These are phyloP conservation scores for Pseudofabraea citricarpa DNA, from an alignment of 2,329 filamentous ascomycete species.

Conservation along the genomic window DNA sequence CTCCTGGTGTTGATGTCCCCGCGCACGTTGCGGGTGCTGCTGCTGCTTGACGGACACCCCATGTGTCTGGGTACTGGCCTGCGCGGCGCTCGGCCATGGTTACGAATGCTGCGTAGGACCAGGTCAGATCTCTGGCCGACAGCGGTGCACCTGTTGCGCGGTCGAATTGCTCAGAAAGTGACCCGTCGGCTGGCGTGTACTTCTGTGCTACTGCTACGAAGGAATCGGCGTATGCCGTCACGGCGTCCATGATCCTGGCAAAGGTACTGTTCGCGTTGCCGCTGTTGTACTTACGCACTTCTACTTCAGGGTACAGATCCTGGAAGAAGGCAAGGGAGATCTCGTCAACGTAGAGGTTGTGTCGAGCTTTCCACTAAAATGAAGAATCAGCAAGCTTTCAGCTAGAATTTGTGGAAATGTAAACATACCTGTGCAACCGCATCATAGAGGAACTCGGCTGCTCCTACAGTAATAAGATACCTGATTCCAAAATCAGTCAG, in stretches of 20 bases:
- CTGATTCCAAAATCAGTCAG: constrained; percentile 7
- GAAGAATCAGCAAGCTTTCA: too few species aligned
- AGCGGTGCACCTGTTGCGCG: constrained; percentile 46
- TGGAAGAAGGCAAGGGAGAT: constrained; percentile 68
- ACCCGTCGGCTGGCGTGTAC: constrained; percentile 52
- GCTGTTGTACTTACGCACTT: constrained; percentile 58
- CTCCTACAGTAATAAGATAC: constrained; percentile 68
- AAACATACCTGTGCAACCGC: constrained; percentile 68
- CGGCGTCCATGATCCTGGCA: constrained; percentile 41
- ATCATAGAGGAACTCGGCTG: constrained; percentile 76
- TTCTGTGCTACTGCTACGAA: constrained; percentile 43
- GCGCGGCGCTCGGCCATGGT: constrained; percentile 53
- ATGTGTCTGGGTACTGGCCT: constrained; percentile 48
- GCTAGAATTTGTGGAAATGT: too few species aligned
- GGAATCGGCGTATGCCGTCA: constrained; percentile 58
- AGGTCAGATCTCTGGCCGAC: constrained; percentile 65
- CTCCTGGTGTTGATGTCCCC: constrained; percentile 39
- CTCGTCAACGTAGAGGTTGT: constrained; percentile 57
- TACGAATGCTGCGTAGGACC: constrained; percentile 68
- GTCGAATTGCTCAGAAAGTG: constrained; percentile 62
- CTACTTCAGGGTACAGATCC: constrained; percentile 54
- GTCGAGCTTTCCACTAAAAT: constrained; percentile 59
- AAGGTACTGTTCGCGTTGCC: constrained; percentile 53
- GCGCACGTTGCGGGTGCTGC: constrained; percentile 44
- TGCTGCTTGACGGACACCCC: constrained; percentile 41